Base-by-base conservation (phyloP, 2,329 filamentous ascomycete species). In the Fusarium annulatum region DNA sequence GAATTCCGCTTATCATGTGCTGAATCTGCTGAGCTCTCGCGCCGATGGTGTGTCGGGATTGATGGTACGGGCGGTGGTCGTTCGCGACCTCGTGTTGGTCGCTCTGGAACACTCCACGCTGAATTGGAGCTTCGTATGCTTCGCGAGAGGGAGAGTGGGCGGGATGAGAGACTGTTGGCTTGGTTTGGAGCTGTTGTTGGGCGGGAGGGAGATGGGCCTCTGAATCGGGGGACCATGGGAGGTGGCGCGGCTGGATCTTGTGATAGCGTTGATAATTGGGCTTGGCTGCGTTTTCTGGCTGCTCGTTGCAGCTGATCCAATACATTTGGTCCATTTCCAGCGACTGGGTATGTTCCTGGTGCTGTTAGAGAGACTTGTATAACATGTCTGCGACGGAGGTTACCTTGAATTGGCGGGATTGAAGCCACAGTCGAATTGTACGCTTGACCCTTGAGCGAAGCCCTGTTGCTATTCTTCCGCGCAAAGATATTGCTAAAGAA, bases 401-500 rank as follows among this genome's bases (percentile, higher is more conserved):
- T 65, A 78, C 77, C 77, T 74, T 73, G 71, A 45, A 79, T 71
- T 34, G 77, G 77, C 4, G 77, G 77, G 7, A 57, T n/a, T 18
- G 77, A 64, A 39, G 77, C 76, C 51, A 68, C 55, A 28, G 77
- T 79, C 28, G 73, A 70, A 48, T 79, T 71, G 62, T 79, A 79
- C 5, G 76, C 71, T 66, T 79, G 77, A 6, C 67, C 68, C 59
- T 78, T 74, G 62, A 79, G 48, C 21, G 53, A 58, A 28, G 43
- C 33, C 18, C 60, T 67, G 34, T 76, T 67, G 15, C 51, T 23
- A 33, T 64, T 67, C 53, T 76, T 77, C 30, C 77, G 72, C 36
- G 58, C 65, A 34, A 79, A 64, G 42, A 79, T 69, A 61, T 62
- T 78, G 64, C 72, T 79, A 45, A 79, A 76, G 56, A 79, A 74